Evolutionary conservation across 768 basidiomycete species (phyloP).

Genomic region (Boletus edulis): DNA sequence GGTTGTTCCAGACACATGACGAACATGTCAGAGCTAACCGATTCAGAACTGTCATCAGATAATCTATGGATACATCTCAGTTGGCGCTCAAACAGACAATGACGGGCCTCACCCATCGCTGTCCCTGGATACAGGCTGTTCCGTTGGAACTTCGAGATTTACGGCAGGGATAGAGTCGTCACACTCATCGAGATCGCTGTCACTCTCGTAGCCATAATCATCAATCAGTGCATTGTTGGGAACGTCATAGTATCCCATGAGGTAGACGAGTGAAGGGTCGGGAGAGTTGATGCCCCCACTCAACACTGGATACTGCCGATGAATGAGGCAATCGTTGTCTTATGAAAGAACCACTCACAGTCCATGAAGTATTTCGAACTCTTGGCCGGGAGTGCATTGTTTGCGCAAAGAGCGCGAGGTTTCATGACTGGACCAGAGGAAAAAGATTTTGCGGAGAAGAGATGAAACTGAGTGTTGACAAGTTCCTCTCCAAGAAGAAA

Average conservation of each 20-base stretch:
- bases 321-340: not conserved
- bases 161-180: slow-evolving; percentile 5
- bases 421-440: slow-evolving; percentile 6
- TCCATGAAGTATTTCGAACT: slow-evolving; percentile 29
- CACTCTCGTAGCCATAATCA: slow-evolving; percentile 23
- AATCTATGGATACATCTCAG: slow-evolving; percentile 7
- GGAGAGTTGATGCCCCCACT: not conserved
- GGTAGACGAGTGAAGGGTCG: slow-evolving; percentile 7
- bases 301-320: not conserved
- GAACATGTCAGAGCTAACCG: slow-evolving; percentile 7
- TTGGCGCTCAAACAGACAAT: not conserved
- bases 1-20: slow-evolving; percentile 4
- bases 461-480: slow-evolving; percentile 31
- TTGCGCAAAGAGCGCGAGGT: slow-evolving; percentile 27
- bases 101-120: slow-evolving; percentile 1
- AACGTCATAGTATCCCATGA: slow-evolving; percentile 5
- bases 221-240: slow-evolving; percentile 6
- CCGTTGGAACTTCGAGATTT: too few species aligned
- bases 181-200: slow-evolving; percentile 33
- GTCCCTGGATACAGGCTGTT: not conserved
- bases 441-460: slow-evolving; percentile 23
- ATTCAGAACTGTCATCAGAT: slow-evolving; percentile 8
- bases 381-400: slow-evolving; percentile 24
- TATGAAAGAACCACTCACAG: slow-evolving; percentile 11
- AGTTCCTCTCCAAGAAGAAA: slow-evolving; percentile 26